These are phyloP conservation scores for Trametes versicolor DNA, from an alignment of 1,284 basidiomycete genomes.

Conservation along the genomic window DNA sequence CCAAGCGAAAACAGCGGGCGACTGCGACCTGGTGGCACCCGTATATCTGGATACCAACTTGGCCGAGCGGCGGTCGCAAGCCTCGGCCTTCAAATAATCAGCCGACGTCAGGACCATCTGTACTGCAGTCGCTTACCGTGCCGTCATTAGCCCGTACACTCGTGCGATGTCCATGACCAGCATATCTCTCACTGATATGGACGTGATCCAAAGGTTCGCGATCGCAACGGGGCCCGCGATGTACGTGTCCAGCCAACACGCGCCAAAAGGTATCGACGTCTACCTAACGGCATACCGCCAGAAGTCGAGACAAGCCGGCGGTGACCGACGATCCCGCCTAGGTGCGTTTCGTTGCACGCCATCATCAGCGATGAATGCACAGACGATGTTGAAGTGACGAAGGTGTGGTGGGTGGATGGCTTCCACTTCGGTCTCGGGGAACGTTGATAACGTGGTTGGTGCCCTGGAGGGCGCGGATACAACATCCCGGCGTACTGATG, in stretches of 20 bases:
- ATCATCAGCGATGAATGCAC: neutral
- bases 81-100: neutral
- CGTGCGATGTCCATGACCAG: neutral
- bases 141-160: neutral
- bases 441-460: neutral
- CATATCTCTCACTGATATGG: neutral
- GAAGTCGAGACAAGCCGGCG: neutral
- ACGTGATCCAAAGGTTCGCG: neutral
- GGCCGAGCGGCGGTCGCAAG: neutral
- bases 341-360: neutral
- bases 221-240: too few species aligned
- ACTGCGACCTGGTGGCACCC: neutral
- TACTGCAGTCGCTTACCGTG: neutral
- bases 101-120: neutral
- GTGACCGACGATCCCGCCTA: neutral
- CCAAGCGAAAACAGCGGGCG: neutral
- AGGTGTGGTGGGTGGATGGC: neutral
- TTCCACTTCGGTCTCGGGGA: too few species aligned
- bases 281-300: neutral
- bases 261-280: neutral
- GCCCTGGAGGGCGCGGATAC: too few species aligned
- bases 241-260: neutral
- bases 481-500: too few species aligned
- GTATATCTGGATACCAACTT: neutral
- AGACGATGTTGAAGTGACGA: neutral